phyloP scores from a whole-genome alignment of 176 grass and related monocot genomes.

The sorghum (Sorghum bicolor) region DNA sequence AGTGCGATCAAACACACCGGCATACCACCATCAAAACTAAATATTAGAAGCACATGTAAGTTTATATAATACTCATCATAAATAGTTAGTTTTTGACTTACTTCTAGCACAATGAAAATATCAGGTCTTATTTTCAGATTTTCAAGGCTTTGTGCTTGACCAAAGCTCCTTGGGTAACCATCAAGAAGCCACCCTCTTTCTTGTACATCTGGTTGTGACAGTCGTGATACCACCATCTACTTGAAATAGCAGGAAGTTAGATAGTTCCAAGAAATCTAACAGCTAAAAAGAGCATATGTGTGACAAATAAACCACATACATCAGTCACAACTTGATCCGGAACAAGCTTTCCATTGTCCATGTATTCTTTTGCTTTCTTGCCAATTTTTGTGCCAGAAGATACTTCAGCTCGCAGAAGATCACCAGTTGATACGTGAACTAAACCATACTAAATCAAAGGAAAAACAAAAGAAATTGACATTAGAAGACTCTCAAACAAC shows the following conservation, averaged over 20 bases:
- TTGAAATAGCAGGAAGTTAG: slow-evolving; percentile 7
- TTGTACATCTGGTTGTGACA: slow-evolving; percentile 70
- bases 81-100: slow-evolving; percentile 43
- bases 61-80: background rate
- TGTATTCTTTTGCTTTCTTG: slow-evolving; percentile 88
- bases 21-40: background rate
- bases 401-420: slow-evolving; percentile 87
- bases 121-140: slow-evolving; percentile 75
- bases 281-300: background rate
- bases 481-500: slow-evolving; percentile 12
- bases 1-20: background rate
- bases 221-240: slow-evolving; percentile 78
- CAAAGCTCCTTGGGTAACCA: slow-evolving; percentile 82
- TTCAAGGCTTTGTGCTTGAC: slow-evolving; percentile 84
- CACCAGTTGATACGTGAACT: slow-evolving; percentile 98
- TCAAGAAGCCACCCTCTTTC: slow-evolving; percentile 94
- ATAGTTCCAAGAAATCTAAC: slow-evolving; percentile 2
- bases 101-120: slow-evolving; percentile 77
- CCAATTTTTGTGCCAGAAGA: slow-evolving; percentile 78
- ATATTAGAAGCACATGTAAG: background rate
- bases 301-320: slow-evolving; percentile 49
- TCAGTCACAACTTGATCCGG: slow-evolving; percentile 89
- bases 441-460: slow-evolving; percentile 62
- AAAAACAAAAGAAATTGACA: background rate
- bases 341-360: slow-evolving; percentile 87